Evolutionary conservation across 805 yeast species (phyloP).

Genomic region (Henningerozyma blattae): DNA sequence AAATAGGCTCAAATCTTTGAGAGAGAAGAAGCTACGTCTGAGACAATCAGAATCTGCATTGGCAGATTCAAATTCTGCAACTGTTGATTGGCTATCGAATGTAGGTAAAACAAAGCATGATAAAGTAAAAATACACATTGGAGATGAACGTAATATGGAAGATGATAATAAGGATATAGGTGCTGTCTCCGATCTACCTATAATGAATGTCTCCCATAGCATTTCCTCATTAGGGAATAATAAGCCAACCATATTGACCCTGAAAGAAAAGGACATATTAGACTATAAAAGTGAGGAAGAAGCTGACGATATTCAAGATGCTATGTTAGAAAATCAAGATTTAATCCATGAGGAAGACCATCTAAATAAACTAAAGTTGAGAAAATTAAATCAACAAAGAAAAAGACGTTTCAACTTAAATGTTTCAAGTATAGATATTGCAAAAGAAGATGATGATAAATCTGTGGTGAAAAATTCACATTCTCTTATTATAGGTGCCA

Average conservation of each 20-base stretch:
- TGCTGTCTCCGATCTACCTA: slow-evolving; percentile 17
- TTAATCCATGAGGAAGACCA: slow-evolving; percentile 17
- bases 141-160: slow-evolving; percentile 1
- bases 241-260: slow-evolving; percentile 38
- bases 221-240: slow-evolving; percentile 29
- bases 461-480: slow-evolving; percentile 5
- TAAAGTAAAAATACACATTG: too few species aligned
- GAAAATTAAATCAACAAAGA: slow-evolving; percentile 26
- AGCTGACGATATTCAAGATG: slow-evolving; percentile 15
- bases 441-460: slow-evolving; percentile 13
- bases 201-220: slow-evolving; percentile 38
- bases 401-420: slow-evolving; percentile 10
- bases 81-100: slow-evolving; percentile 16
- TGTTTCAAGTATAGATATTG: slow-evolving; percentile 14
- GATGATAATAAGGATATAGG: slow-evolving; percentile 17
- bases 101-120: slow-evolving; percentile 12
- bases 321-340: slow-evolving; percentile 17
- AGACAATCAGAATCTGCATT: too few species aligned
- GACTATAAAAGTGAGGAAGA: slow-evolving; percentile 23
- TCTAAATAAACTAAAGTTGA: slow-evolving; percentile 23
- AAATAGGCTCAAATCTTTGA: too few species aligned
- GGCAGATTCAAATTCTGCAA: too few species aligned
- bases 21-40: too few species aligned
- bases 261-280: slow-evolving; percentile 31
- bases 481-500: slow-evolving; percentile 12